A percentile compares a stretch with the other conserved stretches of the same genome.
Conservation (phyloP, 768 basidiomycete genomes). For the Tulasnella sp. region DNA sequence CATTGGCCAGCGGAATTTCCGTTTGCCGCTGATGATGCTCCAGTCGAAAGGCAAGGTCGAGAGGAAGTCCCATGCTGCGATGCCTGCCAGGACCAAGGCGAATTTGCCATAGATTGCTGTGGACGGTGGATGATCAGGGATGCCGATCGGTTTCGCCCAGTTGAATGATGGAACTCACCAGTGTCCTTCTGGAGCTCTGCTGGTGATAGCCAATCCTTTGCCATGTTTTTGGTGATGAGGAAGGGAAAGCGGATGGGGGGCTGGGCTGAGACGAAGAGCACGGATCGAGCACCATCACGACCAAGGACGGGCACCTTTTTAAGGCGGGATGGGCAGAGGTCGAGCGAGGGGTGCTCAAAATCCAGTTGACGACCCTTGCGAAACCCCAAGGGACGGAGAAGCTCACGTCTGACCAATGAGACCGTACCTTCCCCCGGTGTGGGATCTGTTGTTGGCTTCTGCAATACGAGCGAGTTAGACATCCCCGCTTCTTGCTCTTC, state of each 20-base stretch:
- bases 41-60: conserved; percentile 30
- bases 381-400: conserved; percentile 15
- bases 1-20: conserved; percentile 29
- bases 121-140: conserved; percentile 7
- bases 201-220: conserved; percentile 10
- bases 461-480: neutral
- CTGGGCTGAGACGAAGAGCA: conserved; percentile 15
- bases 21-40: conserved; percentile 28
- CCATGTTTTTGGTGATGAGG: neutral
- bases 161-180: conserved; percentile 6
- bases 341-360: neutral
- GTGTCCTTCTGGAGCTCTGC: conserved; percentile 22
- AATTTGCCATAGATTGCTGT: conserved; percentile 31
- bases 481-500: conserved; percentile 12
- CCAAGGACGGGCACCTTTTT: neutral
- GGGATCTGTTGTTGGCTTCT: conserved; percentile 14
- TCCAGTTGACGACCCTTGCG: conserved; percentile 8
- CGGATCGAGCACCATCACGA: neutral
- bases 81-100: conserved; percentile 12
- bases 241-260: neutral
- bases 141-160: neutral
- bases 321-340: neutral
- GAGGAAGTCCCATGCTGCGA: conserved; percentile 30
- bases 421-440: neutral
- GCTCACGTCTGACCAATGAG: neutral